Evolutionary conservation across 192 early-diverging fungal genomes (phyloP).

Genomic region (Umbelopsis sp.): DNA sequence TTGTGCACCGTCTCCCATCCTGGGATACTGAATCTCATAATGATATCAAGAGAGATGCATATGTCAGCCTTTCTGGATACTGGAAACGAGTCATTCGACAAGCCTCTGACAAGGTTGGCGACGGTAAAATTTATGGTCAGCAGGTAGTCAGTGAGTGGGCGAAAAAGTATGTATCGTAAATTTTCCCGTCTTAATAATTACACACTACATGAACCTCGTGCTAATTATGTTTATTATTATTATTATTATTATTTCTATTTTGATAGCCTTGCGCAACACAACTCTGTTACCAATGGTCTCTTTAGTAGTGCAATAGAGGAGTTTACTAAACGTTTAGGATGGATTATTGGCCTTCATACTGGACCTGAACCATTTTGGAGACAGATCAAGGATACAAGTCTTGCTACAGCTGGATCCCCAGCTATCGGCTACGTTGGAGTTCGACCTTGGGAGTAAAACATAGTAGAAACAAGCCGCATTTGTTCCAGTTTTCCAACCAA

Average conservation of each 20-base stretch:
- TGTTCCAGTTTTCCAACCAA: too few species aligned
- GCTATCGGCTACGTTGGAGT: constrained; percentile 11
- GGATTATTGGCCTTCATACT: constrained; percentile 65
- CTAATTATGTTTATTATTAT: too few species aligned
- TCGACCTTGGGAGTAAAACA: background rate
- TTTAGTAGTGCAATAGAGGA: constrained; percentile 62
- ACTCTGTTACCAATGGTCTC: constrained; percentile 54
- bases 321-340: constrained; percentile 66
- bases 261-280: constrained; percentile 60
- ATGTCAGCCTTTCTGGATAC: constrained; percentile 66
- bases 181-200: background rate
- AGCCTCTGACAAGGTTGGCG: constrained; percentile 69
- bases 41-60: constrained; percentile 60
- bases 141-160: constrained; percentile 86
- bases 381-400: background rate
- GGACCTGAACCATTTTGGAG: constrained; percentile 11
- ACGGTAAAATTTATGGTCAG: constrained; percentile 86
- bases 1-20: constrained; percentile 73
- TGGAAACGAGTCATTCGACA: constrained; percentile 83
- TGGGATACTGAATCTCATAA: constrained; percentile 78
- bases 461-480: too few species aligned
- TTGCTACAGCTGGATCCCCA: constrained; percentile 5
- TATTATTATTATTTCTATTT: background rate
- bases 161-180: constrained; percentile 49
- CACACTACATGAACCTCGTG: background rate